phyloP scores from a whole-genome alignment of 306 rosid species.

The Sechiopsis laciniata region DNA sequence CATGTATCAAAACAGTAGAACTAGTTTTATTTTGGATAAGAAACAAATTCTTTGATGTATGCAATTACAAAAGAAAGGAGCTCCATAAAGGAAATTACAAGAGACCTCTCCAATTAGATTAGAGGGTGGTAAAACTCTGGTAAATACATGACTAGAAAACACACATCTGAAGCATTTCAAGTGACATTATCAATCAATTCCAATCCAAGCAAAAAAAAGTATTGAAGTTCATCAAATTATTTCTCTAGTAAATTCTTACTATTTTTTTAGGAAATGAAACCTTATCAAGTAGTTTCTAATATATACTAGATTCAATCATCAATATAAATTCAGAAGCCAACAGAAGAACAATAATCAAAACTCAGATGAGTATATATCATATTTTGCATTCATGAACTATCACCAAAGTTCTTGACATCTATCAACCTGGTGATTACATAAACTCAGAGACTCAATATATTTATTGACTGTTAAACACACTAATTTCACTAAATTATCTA shows the following conservation, averaged over 20 bases:
- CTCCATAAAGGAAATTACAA: too few relatives aligned
- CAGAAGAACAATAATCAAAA: background rate
- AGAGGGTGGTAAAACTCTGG: too few relatives aligned
- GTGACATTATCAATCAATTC: background rate
- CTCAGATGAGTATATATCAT: background rate
- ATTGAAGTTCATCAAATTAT: background rate
- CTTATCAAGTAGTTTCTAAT: background rate
- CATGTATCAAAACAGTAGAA: background rate
- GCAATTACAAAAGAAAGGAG: too few relatives aligned
- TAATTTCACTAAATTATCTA: background rate
- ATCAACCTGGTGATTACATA: background rate
- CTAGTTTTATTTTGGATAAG: background rate
- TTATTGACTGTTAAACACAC: background rate
- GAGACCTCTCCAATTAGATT: too few relatives aligned
- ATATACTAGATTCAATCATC: background rate
- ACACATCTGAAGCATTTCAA: background rate
- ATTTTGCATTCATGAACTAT: background rate
- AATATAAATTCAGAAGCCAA: background rate
- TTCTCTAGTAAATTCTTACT: background rate
- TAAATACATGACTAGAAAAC: background rate
- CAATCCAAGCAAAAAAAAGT: background rate
- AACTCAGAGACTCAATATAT: background rate
- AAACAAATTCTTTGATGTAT: too few relatives aligned
- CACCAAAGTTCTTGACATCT: constrained; percentile 2
- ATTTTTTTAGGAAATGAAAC: too few relatives aligned